Percentiles rank a stretch among this genome's conserved stretches.
phyloP scores from a whole-genome alignment of 192 early-diverging fungal species.

The Chytriomyces hyalinus region DNA sequence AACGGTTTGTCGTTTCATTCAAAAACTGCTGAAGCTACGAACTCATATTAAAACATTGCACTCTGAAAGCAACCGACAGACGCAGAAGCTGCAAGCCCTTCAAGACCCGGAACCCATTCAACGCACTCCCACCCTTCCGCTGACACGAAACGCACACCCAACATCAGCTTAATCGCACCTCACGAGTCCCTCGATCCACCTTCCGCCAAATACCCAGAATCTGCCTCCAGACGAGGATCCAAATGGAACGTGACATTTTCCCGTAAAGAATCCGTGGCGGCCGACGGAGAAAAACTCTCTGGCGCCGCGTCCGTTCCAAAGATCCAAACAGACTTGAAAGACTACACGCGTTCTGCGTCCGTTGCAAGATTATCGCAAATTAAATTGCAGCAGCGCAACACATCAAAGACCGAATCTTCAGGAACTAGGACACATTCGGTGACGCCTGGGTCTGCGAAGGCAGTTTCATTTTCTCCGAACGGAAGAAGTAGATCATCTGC shows the following conservation, averaged over 20 bases:
- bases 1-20: neutral
- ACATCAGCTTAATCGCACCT: too few species aligned
- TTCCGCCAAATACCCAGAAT: too few species aligned
- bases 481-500: neutral
- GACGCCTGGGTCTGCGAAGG: neutral
- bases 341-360: too few species aligned
- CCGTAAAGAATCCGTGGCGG: neutral
- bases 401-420: too few species aligned
- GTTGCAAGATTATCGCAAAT: too few species aligned
- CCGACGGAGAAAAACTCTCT: neutral
- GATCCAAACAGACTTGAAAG: too few species aligned
- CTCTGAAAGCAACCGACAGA: neutral
- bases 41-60: too few species aligned
- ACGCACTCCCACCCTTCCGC: neutral
- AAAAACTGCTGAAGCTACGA: too few species aligned
- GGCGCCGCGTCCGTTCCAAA: too few species aligned
- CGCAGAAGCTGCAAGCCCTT: neutral
- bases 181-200: too few species aligned
- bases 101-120: neutral
- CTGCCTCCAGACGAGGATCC: neutral
- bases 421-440: too few species aligned
- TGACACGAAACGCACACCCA: neutral
- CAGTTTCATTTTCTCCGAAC: neutral
- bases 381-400: too few species aligned
- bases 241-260: neutral